These are phyloP conservation scores for Primulina tabacum DNA, from an alignment of 257 asterid species.

Conservation along the genomic window DNA sequence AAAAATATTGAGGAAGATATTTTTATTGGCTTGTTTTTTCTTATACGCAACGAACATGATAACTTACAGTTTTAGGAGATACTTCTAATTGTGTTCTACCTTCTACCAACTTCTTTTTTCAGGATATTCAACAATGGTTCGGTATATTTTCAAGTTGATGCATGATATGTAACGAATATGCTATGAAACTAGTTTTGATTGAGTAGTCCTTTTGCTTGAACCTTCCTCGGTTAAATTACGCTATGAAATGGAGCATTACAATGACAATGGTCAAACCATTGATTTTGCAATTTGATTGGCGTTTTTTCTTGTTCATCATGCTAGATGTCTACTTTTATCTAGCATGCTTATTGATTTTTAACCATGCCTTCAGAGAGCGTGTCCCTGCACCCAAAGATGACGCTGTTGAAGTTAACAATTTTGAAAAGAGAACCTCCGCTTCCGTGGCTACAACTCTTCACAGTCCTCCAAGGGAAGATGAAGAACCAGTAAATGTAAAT, in stretches of 20 bases:
- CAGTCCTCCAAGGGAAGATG: conserved; percentile 53
- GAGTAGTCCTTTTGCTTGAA: neutral
- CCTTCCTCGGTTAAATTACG: neutral
- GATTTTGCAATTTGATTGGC: neutral
- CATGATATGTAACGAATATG: neutral
- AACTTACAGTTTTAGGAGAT: neutral
- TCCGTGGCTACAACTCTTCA: conserved; percentile 64
- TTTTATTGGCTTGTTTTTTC: neutral
- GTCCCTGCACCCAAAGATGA: conserved; percentile 82
- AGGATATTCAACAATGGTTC: neutral
- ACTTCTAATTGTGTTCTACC: neutral
- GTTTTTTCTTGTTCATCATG: neutral
- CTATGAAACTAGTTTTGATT: neutral
- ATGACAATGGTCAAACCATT: neutral
- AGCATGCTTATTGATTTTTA: conserved; percentile 3
- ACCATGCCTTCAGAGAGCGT: conserved; percentile 59
- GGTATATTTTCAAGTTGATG: neutral
- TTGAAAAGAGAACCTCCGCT: conserved; percentile 58
- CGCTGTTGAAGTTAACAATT: conserved; percentile 37
- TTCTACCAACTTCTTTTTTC: neutral
- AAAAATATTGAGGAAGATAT: neutral
- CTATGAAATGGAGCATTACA: neutral
- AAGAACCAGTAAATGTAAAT: conserved; percentile 35
- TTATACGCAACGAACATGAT: neutral
- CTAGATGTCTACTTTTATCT: neutral